Evolutionary conservation across 2,329 filamentous ascomycete genomes (phyloP).

Genomic region (Chaetomiaceae sp.): DNA sequence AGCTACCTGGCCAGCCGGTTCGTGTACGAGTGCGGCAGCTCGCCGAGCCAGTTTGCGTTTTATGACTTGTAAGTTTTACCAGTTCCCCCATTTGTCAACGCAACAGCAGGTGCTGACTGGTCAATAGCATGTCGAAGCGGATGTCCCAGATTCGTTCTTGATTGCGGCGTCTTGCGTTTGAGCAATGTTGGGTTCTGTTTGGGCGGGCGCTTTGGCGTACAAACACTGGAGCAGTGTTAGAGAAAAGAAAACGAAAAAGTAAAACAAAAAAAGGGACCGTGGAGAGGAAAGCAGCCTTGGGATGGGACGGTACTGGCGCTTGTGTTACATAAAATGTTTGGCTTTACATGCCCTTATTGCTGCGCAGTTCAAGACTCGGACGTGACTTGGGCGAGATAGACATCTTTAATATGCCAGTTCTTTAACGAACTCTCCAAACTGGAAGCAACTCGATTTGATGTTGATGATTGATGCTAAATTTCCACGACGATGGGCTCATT

Average conservation of each 20-base stretch:
- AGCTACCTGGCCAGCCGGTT: conserved; percentile 93
- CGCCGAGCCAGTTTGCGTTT: conserved; percentile 93
- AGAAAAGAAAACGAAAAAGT: conserved; percentile 4
- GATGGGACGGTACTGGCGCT: not conserved
- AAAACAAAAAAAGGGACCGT: not conserved
- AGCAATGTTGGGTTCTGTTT: not conserved
- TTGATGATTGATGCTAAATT: not conserved
- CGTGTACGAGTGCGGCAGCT: conserved; percentile 91
- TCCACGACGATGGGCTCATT: not conserved
- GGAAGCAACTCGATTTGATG: no score
- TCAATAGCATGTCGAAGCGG: conserved; percentile 16
- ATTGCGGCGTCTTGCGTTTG: not conserved
- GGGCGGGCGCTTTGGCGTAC: conserved; percentile 9
- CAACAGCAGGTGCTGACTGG: not conserved
- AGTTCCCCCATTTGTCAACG: not conserved
- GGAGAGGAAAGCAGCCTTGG: not conserved
- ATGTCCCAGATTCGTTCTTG: conserved; percentile 14
- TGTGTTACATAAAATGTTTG: not conserved
- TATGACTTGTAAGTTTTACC: conserved; percentile 80
- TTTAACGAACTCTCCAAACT: no score
- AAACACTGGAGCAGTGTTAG: conserved; percentile 9
- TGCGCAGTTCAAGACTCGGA: no score
- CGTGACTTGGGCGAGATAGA: no score
- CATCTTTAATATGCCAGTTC: no score
- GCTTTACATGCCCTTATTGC: not conserved